Percentiles rank a stretch among this genome's conserved stretches.
Conservation (phyloP, 164 flowering plant genomes). For the Pachysandra terminalis region DNA sequence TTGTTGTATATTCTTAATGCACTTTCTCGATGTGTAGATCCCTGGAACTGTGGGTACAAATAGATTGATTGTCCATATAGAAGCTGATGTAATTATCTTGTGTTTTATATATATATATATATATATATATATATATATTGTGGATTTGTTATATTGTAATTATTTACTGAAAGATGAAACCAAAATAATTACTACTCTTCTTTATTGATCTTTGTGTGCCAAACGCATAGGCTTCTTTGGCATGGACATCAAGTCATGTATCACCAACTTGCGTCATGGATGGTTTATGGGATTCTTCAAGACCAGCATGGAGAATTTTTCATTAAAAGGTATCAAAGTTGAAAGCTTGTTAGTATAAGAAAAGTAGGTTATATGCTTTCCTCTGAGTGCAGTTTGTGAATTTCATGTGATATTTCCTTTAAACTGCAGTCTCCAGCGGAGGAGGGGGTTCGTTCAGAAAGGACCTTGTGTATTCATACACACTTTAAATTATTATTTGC, state of each 20-base stretch:
- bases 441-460: background rate
- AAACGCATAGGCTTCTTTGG: constrained; percentile 88
- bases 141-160: too few species aligned
- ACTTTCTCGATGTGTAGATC: too few species aligned
- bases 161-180: background rate
- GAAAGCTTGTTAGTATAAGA: background rate
- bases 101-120: background rate
- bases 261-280: constrained; percentile 93
- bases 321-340: constrained; percentile 63
- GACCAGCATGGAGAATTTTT: constrained; percentile 95
- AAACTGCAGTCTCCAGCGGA: background rate
- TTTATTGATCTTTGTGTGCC: constrained; percentile 15
- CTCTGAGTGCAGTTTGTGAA: background rate
- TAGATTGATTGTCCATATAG: background rate
- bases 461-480: background rate
- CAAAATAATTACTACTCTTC: constrained; percentile 10
- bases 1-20: background rate
- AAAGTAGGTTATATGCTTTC: background rate
- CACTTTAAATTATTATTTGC: background rate
- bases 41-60: background rate
- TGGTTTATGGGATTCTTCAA: constrained; percentile 97
- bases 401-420: background rate
- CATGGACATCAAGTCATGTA: constrained; percentile 98
- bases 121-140: too few species aligned
- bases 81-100: background rate